Evolutionary conservation across 768 basidiomycete species (phyloP).

Genomic region (Artomyces pyxidatus): DNA sequence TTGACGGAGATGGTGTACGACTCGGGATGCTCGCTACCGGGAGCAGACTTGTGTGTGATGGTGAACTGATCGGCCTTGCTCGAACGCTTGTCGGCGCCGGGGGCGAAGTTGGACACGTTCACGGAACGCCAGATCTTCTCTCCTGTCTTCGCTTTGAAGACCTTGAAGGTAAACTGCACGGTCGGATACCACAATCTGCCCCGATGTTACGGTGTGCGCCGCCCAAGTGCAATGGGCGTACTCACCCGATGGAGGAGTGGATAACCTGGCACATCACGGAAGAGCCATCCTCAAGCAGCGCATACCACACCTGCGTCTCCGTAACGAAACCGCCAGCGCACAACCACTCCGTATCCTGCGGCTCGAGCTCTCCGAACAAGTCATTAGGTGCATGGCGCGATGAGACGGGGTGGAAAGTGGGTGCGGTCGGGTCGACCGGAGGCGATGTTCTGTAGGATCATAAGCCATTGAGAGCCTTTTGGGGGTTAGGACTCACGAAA

Average conservation of each 20-base stretch:
- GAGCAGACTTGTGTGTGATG: slow-evolving; percentile 54
- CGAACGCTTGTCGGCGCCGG: slow-evolving; percentile 76
- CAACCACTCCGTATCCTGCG: slow-evolving; percentile 74
- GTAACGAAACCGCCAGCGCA: slow-evolving; percentile 79
- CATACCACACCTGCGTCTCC: slow-evolving; percentile 88
- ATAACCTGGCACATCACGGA: slow-evolving; percentile 79
- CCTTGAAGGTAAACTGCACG: slow-evolving; percentile 89
- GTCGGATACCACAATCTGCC: slow-evolving; percentile 86
- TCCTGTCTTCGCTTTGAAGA: slow-evolving; percentile 70
- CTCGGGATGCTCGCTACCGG: slow-evolving; percentile 59
- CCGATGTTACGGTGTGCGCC: slow-evolving; percentile 2
- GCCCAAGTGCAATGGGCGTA: slow-evolving; percentile 14
- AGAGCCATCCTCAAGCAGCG: slow-evolving; percentile 71
- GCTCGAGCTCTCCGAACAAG: slow-evolving; percentile 66
- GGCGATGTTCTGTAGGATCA: slow-evolving; percentile 37
- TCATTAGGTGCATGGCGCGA: slow-evolving; percentile 45
- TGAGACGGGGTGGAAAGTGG: slow-evolving; percentile 81
- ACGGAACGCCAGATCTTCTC: slow-evolving; percentile 79
- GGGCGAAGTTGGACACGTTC: slow-evolving; percentile 74
- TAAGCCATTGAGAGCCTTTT: slow-evolving; percentile 7
- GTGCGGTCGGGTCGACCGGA: slow-evolving; percentile 55
- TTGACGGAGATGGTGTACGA: slow-evolving; percentile 74
- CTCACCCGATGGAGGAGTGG: slow-evolving; percentile 84
- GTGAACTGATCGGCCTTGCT: slow-evolving; percentile 81
- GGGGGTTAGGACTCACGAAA: slow-evolving; percentile 52